Evolutionary conservation across 1,284 basidiomycete species (phyloP).

Genomic region (Sanghuangporus weigelae): DNA sequence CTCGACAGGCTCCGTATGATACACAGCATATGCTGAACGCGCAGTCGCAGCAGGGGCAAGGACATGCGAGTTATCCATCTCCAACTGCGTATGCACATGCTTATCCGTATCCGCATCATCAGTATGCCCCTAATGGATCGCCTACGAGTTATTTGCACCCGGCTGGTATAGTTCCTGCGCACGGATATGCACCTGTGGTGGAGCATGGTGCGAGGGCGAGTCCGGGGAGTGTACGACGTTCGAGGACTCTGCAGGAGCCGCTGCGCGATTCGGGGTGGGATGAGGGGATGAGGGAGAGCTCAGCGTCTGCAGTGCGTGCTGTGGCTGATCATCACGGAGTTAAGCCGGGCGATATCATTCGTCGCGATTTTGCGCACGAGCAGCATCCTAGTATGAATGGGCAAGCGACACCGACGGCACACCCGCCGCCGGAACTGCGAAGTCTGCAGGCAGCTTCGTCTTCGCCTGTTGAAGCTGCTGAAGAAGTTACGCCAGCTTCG

Average conservation of each 20-base stretch:
- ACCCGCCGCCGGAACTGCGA: no score
- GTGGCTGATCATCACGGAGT: background rate
- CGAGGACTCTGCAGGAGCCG: background rate
- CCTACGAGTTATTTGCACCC: background rate
- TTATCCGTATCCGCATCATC: background rate
- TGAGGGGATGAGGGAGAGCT: background rate
- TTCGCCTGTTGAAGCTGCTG: background rate
- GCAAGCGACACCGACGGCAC: background rate
- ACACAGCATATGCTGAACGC: background rate
- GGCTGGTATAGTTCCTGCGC: background rate
- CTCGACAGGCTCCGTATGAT: slow-evolving; percentile 27
- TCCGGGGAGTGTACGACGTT: slow-evolving; percentile 4
- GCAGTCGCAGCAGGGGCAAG: slow-evolving; percentile 22
- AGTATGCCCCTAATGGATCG: slow-evolving; percentile 32
- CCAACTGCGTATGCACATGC: background rate
- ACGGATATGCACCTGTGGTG: background rate
- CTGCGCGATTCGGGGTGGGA: background rate
- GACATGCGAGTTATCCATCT: slow-evolving; percentile 31
- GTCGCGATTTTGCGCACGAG: background rate
- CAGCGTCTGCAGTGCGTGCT: background rate
- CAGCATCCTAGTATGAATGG: background rate
- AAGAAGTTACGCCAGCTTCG: background rate
- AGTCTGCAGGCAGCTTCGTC: background rate
- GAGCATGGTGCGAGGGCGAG: background rate
- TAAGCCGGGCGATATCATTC: background rate